phyloP scores from a whole-genome alignment of 2,329 filamentous ascomycete species.

The Xylariaceae sp. region DNA sequence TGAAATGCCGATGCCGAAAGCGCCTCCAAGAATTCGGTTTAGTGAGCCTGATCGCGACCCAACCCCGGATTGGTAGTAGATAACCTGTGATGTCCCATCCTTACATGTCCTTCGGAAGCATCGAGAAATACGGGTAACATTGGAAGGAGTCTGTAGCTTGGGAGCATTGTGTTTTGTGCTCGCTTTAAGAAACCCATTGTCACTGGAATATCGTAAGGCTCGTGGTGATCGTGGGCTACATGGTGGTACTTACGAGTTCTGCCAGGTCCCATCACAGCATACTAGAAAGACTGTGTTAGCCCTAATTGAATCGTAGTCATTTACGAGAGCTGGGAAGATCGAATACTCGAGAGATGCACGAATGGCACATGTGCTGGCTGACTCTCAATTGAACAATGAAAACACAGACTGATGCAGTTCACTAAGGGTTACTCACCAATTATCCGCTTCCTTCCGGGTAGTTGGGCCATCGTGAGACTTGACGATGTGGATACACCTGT shows the following conservation, averaged over 20 bases:
- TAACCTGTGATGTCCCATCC: constrained; percentile 53
- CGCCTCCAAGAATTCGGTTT: constrained; percentile 51
- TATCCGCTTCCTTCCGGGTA: too few species aligned
- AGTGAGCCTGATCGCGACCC: constrained; percentile 49
- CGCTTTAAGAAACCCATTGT: constrained; percentile 44
- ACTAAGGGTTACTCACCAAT: too few species aligned
- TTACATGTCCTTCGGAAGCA: constrained; percentile 49
- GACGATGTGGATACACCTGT: too few species aligned
- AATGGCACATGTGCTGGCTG: too few species aligned
- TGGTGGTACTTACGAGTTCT: constrained; percentile 37
- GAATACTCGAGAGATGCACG: too few species aligned
- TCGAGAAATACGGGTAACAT: constrained; percentile 57
- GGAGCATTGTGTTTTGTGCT: constrained; percentile 34
- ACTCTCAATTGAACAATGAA: too few species aligned
- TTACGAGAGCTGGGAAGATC: too few species aligned
- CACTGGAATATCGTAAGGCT: constrained; percentile 26
- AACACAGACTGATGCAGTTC: too few species aligned
- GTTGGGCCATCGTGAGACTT: too few species aligned
- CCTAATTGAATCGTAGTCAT: too few species aligned
- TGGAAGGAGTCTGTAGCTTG: constrained; percentile 51
- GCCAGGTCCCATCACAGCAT: constrained; percentile 53
- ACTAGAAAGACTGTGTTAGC: constrained; percentile 16
- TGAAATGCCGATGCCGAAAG: constrained; percentile 51
- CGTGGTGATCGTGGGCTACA: background rate
- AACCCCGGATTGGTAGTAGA: constrained; percentile 59